A percentile compares a stretch with the other conserved stretches of the same genome.
phyloP scores from a whole-genome alignment of 257 asterid genomes.

The Coffea eugenioides region DNA sequence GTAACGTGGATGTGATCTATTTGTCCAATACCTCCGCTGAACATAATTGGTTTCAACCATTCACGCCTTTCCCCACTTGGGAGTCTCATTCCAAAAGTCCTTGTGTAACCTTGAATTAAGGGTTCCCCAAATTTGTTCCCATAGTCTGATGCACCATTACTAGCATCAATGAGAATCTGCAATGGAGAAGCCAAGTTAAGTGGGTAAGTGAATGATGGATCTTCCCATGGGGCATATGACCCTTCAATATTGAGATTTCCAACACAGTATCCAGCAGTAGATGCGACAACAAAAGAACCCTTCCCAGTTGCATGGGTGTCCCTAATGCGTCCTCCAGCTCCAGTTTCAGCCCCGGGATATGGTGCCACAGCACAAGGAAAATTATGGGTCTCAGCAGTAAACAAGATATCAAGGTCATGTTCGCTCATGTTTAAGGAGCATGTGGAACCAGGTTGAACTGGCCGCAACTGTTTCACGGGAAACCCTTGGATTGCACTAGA shows the following conservation, averaged over 20 bases:
- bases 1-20: constrained; percentile 74
- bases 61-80: constrained; percentile 87
- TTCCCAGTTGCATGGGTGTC: constrained; percentile 97
- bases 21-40: constrained; percentile 93
- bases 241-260: constrained; percentile 89
- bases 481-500: constrained; percentile 91
- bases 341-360: constrained; percentile 98
- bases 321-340: constrained; percentile 94
- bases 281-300: constrained; percentile 85
- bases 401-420: constrained; percentile 65
- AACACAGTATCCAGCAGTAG: constrained; percentile 93
- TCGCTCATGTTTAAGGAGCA: constrained; percentile 54
- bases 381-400: constrained; percentile 96
- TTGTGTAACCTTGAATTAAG: constrained; percentile 85
- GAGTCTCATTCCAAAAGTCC: constrained; percentile 92
- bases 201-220: constrained; percentile 72
- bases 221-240: constrained; percentile 94
- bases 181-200: constrained; percentile 78
- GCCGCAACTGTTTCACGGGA: constrained; percentile 63
- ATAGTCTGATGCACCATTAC: constrained; percentile 97
- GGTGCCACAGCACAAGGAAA: constrained; percentile 99
- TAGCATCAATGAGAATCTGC: constrained; percentile 80
- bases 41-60: constrained; percentile 97
- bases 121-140: constrained; percentile 98
- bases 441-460: constrained; percentile 65